Evolutionary conservation across 441 rosid genomes (phyloP).

Genomic region (Arabidopsis lyrata): DNA sequence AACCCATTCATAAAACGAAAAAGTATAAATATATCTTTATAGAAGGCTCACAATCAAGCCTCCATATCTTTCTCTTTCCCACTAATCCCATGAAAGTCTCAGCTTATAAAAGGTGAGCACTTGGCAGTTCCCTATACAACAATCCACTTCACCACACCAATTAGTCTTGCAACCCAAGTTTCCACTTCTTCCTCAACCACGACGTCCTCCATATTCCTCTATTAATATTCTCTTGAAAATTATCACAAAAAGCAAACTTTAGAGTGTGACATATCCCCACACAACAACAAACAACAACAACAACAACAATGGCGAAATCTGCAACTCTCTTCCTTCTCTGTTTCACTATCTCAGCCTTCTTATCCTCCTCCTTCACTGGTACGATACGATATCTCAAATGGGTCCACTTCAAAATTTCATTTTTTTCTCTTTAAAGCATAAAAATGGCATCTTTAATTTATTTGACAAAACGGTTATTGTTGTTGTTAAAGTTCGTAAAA

Average conservation of each 20-base stretch:
- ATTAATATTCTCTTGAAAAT: constrained; percentile 24
- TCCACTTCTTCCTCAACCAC: constrained; percentile 43
- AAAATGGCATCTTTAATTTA: neutral
- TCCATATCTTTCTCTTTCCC: constrained; percentile 32
- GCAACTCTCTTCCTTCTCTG: constrained; percentile 47
- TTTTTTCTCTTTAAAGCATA: neutral
- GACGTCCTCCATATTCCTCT: constrained; percentile 24
- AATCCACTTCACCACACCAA: constrained; percentile 37
- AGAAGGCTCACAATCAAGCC: constrained; percentile 39
- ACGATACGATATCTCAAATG: constrained; percentile 30
- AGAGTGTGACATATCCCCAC: constrained; percentile 11
- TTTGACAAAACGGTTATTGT: neutral
- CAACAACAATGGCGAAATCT: constrained; percentile 46
- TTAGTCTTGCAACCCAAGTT: constrained; percentile 36
- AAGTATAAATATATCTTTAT: neutral
- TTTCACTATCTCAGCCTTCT: constrained; percentile 43
- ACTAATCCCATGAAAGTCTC: constrained; percentile 37
- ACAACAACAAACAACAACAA: constrained; percentile 14
- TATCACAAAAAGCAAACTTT: constrained; percentile 4
- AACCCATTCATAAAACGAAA: constrained; percentile 35
- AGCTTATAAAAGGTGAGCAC: constrained; percentile 36
- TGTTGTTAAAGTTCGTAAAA: neutral
- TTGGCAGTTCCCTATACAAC: constrained; percentile 38
- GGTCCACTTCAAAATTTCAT: neutral
- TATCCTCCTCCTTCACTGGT: constrained; percentile 47